Evolutionary conservation across 176 grass and related monocot species (phyloP).

Genomic region (Tuctoria greenei): DNA sequence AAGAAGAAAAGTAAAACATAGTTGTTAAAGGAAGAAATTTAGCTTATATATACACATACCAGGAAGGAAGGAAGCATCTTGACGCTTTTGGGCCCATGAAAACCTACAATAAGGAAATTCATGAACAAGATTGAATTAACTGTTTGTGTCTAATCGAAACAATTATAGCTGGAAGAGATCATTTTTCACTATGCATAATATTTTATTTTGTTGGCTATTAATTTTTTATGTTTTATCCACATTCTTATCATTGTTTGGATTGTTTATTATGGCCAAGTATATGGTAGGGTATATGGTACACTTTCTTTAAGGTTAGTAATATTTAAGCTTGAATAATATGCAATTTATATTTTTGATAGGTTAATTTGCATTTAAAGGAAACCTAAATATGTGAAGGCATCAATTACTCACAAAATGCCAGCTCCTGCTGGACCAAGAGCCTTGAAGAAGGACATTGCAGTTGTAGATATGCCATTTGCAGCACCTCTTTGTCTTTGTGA

Average conservation of each 20-base stretch:
- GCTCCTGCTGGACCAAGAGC: constrained; percentile 54
- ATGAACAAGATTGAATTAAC: not conserved
- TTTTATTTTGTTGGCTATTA: not conserved
- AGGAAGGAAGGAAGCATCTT: constrained; percentile 66
- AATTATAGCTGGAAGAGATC: not conserved
- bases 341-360: not conserved
- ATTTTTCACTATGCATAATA: not conserved
- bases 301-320: not conserved
- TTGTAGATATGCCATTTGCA: constrained; percentile 53
- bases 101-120: constrained; percentile 46
- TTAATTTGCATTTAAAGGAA: not conserved
- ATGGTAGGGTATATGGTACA: too few relatives aligned
- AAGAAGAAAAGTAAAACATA: not conserved
- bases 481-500: constrained; percentile 68
- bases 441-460: constrained; percentile 68
- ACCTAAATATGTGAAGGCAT: not conserved
- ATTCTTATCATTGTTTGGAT: too few relatives aligned
- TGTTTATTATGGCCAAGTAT: too few relatives aligned
- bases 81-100: constrained; percentile 83
- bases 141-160: not conserved
- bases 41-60: constrained; percentile 23
- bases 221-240: not conserved
- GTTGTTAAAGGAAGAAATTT: not conserved
- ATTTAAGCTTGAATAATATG: not conserved
- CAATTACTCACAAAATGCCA: constrained; percentile 55